These are phyloP conservation scores for Ophiostoma montium DNA, from an alignment of 2,329 filamentous ascomycete species.

Conservation along the genomic window DNA sequence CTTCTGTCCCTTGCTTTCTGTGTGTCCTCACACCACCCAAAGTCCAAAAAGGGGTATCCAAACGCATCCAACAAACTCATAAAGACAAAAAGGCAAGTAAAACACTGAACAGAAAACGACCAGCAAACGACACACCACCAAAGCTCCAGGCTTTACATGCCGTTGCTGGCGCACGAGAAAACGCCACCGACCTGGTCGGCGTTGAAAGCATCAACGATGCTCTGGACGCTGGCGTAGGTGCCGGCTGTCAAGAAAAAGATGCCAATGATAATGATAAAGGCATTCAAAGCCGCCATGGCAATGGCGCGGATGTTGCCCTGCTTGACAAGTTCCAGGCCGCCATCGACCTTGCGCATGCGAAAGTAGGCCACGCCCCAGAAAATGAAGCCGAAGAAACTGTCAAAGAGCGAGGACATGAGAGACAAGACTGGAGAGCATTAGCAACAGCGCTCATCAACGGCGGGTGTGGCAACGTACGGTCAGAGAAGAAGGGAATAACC, in stretches of 20 bases:
- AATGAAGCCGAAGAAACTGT: constrained; percentile 90
- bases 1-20: not conserved
- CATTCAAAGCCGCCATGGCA: constrained; percentile 50
- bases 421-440: constrained; percentile 35
- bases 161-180: constrained; percentile 62
- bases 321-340: constrained; percentile 36
- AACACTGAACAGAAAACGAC: not conserved
- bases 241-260: constrained; percentile 70
- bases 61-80: not conserved
- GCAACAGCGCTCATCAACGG: constrained; percentile 16
- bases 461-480: constrained; percentile 33
- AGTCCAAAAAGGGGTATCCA: not conserved
- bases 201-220: constrained; percentile 60
- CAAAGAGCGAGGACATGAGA: constrained; percentile 76
- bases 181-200: constrained; percentile 50
- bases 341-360: constrained; percentile 56
- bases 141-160: constrained; percentile 27
- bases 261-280: constrained; percentile 58
- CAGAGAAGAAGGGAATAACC: constrained; percentile 86
- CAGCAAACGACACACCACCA: not conserved
- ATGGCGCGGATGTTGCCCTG: constrained; percentile 36
- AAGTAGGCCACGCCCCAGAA: constrained; percentile 82
- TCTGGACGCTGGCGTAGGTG: constrained; percentile 65
- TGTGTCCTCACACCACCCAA: not conserved
- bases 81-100: not conserved